Percentiles rank a stretch among this genome's conserved stretches.
These are phyloP conservation scores for Taiozyma sp. DNA, from an alignment of 1,139 yeast species.

Conservation along the genomic window DNA sequence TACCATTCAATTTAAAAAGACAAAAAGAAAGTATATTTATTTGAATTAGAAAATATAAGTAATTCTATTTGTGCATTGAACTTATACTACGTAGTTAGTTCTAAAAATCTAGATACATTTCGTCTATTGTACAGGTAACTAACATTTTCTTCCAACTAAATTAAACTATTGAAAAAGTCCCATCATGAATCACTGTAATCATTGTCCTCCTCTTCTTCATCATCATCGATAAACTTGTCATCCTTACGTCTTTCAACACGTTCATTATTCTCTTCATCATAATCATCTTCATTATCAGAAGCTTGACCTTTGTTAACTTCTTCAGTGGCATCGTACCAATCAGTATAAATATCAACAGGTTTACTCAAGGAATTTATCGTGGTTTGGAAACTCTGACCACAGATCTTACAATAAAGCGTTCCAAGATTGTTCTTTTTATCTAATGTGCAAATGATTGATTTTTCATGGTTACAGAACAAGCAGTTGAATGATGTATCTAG, in stretches of 20 bases:
- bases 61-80: conserved; percentile 12
- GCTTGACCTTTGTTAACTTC: conserved; percentile 69
- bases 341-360: conserved; percentile 93
- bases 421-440: conserved; percentile 89
- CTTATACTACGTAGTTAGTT: background rate
- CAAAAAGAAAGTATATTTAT: conserved; percentile 6
- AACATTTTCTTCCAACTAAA: background rate
- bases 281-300: conserved; percentile 25
- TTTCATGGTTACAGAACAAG: conserved; percentile 93
- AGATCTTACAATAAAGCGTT: conserved; percentile 80
- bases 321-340: conserved; percentile 98
- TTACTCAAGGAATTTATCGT: conserved; percentile 58
- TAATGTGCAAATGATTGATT: conserved; percentile 79
- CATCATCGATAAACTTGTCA: conserved; percentile 21
- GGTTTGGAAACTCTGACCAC: conserved; percentile 93
- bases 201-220: conserved; percentile 29
- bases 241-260: conserved; percentile 15
- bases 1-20: background rate
- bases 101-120: background rate
- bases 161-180: background rate
- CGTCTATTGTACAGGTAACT: background rate
- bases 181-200: conserved; percentile 19
- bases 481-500: conserved; percentile 87
- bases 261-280: conserved; percentile 22
- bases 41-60: background rate